Evolutionary conservation across 352 stramenopile genomes (phyloP).

Genomic region (Pythium pyrilobum): DNA sequence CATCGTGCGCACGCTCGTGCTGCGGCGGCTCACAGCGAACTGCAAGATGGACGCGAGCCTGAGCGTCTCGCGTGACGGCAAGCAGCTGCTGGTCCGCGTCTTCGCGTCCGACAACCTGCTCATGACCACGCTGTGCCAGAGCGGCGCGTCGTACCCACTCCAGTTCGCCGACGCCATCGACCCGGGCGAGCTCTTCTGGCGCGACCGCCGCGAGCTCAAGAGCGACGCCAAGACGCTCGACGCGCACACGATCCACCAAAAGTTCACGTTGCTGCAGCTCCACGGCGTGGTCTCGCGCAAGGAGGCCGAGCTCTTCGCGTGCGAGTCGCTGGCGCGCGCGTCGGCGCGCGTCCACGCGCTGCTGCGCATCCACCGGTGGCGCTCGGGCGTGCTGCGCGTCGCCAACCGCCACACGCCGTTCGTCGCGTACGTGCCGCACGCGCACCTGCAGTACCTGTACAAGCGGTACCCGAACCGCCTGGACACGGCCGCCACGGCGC

Average conservation of each 20-base stretch:
- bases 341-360: slow-evolving; percentile 51
- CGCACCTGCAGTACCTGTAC: slow-evolving; percentile 62
- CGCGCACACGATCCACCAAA: slow-evolving; percentile 40
- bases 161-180: slow-evolving; percentile 58
- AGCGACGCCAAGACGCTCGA: slow-evolving; percentile 44
- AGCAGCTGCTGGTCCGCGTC: slow-evolving; percentile 39
- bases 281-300: slow-evolving; percentile 30
- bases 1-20: slow-evolving; percentile 48
- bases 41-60: slow-evolving; percentile 64
- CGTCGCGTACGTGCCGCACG: slow-evolving; percentile 35
- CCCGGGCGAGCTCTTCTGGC: slow-evolving; percentile 44
- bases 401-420: slow-evolving; percentile 27
- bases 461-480: slow-evolving; percentile 50
- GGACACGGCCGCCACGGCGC: slow-evolving; percentile 28
- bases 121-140: slow-evolving; percentile 47
- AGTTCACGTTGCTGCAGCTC: slow-evolving; percentile 36
- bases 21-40: slow-evolving; percentile 35
- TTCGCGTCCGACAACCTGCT: slow-evolving; percentile 62
- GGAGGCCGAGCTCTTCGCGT: slow-evolving; percentile 36
- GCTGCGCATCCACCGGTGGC: slow-evolving; percentile 25
- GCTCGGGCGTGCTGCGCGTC: slow-evolving; percentile 14
- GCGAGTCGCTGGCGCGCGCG: slow-evolving; percentile 33
- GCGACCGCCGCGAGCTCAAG: slow-evolving; percentile 35
- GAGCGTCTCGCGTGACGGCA: slow-evolving; percentile 42
- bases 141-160: slow-evolving; percentile 33